phyloP scores from a whole-genome alignment of 2,329 filamentous ascomycete genomes.

The Trichoderma atroviride region DNA sequence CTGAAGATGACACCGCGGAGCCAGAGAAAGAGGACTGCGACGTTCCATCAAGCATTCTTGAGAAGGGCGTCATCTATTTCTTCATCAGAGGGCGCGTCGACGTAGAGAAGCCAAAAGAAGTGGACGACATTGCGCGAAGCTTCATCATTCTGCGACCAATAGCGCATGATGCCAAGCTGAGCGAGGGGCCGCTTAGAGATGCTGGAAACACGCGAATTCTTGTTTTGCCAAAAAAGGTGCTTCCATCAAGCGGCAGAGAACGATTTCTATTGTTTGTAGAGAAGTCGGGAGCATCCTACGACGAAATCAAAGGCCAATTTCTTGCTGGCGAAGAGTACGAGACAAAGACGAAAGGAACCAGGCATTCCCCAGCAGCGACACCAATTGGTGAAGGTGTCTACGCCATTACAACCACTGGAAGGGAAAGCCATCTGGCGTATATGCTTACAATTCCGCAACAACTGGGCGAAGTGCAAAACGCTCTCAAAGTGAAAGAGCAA shows the following conservation, averaged over 20 bases:
- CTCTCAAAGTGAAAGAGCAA: slow-evolving; percentile 72
- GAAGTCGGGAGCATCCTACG: slow-evolving; percentile 66
- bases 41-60: slow-evolving; percentile 63
- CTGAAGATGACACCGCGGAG: slow-evolving; percentile 26
- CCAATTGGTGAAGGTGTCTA: slow-evolving; percentile 87
- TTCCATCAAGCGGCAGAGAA: slow-evolving; percentile 70
- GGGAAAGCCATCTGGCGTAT: slow-evolving; percentile 77
- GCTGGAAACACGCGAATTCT: slow-evolving; percentile 69
- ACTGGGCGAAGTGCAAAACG: slow-evolving; percentile 71
- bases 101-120: slow-evolving; percentile 67
- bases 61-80: slow-evolving; percentile 91
- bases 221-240: slow-evolving; percentile 80
- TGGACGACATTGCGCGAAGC: slow-evolving; percentile 74
- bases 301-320: slow-evolving; percentile 73
- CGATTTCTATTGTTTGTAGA: slow-evolving; percentile 83
- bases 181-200: slow-evolving; percentile 51
- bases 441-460: slow-evolving; percentile 73
- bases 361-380: slow-evolving; percentile 68
- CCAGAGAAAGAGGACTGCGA: slow-evolving; percentile 32
- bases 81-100: slow-evolving; percentile 80
- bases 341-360: slow-evolving; percentile 73
- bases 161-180: slow-evolving; percentile 64
- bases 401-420: slow-evolving; percentile 71
- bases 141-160: slow-evolving; percentile 80
- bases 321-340: slow-evolving; percentile 68